These are phyloP conservation scores for Corinectria fuckeliana DNA, from an alignment of 2,329 filamentous ascomycete genomes.

Conservation along the genomic window DNA sequence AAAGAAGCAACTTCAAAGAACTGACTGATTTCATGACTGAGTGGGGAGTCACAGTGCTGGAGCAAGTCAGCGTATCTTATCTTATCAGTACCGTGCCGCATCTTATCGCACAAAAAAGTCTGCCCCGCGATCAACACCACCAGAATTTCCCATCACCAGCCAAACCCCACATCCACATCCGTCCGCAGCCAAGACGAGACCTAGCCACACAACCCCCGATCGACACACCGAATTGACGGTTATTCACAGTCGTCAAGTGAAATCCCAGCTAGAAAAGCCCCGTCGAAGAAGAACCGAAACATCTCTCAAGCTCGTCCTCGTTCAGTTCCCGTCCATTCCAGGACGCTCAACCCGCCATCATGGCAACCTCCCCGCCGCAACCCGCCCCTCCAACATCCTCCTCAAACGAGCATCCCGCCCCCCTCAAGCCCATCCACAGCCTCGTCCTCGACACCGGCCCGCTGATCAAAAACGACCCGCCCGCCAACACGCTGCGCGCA, in stretches of 20 bases:
- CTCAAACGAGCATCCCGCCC: slow-evolving; percentile 23
- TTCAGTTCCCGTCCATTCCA: neutral
- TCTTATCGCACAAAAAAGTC: slow-evolving; percentile 7
- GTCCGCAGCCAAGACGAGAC: neutral
- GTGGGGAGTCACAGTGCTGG: no score
- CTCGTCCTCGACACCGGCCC: slow-evolving; percentile 91
- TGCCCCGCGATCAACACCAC: slow-evolving; percentile 6
- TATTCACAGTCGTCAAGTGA: neutral
- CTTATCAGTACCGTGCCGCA: slow-evolving; percentile 1
- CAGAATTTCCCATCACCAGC: neutral
- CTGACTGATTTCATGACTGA: no score
- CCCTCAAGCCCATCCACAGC: slow-evolving; percentile 74
- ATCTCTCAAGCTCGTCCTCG: no score
- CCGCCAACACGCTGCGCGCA: slow-evolving; percentile 79
- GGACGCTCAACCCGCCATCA: neutral
- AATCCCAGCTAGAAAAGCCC: no score
- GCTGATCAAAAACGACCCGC: slow-evolving; percentile 90
- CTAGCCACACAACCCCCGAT: neutral
- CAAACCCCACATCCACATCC: neutral
- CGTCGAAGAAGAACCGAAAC: no score
- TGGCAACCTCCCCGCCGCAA: neutral
- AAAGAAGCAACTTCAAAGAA: no score
- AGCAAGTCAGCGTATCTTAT: neutral
- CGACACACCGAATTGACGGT: neutral
- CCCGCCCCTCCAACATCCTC: slow-evolving; percentile 10